Conservation (phyloP, 2,329 filamentous ascomycete genomes). For the Neonectria sp. region DNA sequence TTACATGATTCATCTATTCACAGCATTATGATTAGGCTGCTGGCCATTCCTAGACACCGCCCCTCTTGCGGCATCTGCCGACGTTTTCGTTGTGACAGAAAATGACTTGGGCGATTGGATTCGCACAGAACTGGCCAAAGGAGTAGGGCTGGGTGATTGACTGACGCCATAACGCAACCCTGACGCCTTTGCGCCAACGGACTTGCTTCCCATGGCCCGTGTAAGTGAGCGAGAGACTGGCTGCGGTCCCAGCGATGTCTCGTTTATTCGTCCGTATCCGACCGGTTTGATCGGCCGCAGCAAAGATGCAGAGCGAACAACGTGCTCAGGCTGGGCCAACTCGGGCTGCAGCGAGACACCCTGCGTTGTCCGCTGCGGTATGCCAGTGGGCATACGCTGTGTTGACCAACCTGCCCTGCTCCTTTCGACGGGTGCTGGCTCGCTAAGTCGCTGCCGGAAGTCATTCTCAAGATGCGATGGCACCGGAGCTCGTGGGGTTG, state of each 20-base stretch:
- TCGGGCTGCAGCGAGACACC: slow-evolving; percentile 9
- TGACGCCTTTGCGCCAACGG: slow-evolving; percentile 37
- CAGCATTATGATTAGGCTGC: slow-evolving; percentile 25
- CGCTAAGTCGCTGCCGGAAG: slow-evolving; percentile 44
- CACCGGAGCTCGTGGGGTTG: slow-evolving; percentile 60
- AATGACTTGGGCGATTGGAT: slow-evolving; percentile 44
- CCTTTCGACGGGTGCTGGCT: slow-evolving; percentile 13
- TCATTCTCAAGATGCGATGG: slow-evolving; percentile 60
- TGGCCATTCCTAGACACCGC: slow-evolving; percentile 9
- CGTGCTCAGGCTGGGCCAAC: slow-evolving; percentile 13
- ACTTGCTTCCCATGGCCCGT: slow-evolving; percentile 34
- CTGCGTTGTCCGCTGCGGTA: slow-evolving; percentile 15
- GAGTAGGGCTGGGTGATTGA: slow-evolving; percentile 27
- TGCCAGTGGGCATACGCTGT: slow-evolving; percentile 25
- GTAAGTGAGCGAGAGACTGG: slow-evolving; percentile 25
- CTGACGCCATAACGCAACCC: slow-evolving; percentile 31
- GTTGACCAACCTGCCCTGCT: slow-evolving; percentile 9
- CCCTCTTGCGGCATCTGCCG: slow-evolving; percentile 20
- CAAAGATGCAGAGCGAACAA: slow-evolving; percentile 6
- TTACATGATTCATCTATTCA: slow-evolving; percentile 29
- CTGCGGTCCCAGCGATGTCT: slow-evolving; percentile 27
- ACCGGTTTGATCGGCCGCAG: slow-evolving; percentile 29
- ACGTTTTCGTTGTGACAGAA: slow-evolving; percentile 29
- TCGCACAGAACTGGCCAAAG: slow-evolving; percentile 43
- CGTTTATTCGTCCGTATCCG: slow-evolving; percentile 26